Percentiles rank a stretch among this genome's conserved stretches.
Evolutionary conservation across 2,329 filamentous ascomycete species (phyloP).

Genomic region (Pseudogymnoascus sp.): DNA sequence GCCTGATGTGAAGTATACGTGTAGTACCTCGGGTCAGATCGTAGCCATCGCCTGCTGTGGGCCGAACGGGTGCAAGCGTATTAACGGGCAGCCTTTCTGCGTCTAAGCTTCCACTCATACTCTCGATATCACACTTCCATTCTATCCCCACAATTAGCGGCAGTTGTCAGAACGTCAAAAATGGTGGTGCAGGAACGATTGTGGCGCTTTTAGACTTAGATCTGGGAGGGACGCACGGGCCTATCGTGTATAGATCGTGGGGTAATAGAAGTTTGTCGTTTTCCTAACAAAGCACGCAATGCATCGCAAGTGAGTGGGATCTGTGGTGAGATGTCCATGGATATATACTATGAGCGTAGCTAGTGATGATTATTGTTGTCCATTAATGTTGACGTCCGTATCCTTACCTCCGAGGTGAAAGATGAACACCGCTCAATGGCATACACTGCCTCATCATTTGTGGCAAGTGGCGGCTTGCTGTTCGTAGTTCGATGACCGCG

Average conservation of each 20-base stretch:
- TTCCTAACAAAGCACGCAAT: neutral
- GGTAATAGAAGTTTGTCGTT: neutral
- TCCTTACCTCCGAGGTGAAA: neutral
- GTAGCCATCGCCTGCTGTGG: slow-evolving; percentile 3
- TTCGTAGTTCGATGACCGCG: neutral
- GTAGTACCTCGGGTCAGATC: neutral
- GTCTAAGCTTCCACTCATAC: neutral
- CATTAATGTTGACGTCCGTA: neutral
- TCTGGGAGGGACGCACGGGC: neutral
- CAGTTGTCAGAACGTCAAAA: neutral
- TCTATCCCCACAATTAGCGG: neutral
- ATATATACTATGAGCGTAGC: neutral
- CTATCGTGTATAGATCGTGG: neutral
- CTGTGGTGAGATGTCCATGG: neutral
- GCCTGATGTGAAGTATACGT: neutral
- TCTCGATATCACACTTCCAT: neutral
- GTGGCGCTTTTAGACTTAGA: neutral
- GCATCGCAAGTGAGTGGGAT: neutral
- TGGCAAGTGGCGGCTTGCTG: neutral
- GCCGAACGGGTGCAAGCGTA: neutral
- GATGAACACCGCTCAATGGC: neutral
- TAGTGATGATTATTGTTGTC: neutral
- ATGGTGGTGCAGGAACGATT: neutral
- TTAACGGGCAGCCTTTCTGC: neutral
- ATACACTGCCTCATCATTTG: neutral